phyloP scores from a whole-genome alignment of 1,284 basidiomycete genomes.

The Coniferiporia weirii region DNA sequence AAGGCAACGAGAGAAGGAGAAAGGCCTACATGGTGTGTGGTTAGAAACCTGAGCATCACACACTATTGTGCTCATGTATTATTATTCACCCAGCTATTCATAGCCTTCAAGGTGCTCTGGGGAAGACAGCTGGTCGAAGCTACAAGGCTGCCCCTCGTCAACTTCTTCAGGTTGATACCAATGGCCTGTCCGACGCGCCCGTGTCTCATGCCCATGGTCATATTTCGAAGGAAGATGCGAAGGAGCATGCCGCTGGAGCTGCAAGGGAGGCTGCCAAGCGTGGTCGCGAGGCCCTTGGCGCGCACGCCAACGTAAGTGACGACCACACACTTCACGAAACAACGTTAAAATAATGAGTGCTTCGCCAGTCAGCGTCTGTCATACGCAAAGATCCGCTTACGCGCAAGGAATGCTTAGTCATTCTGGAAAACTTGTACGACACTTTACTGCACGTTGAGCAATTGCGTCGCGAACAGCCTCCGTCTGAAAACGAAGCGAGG shows the following conservation, averaged over 20 bases:
- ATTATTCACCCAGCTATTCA: conserved; percentile 47
- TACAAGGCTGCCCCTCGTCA: conserved; percentile 96
- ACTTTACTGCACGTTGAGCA: conserved; percentile 84
- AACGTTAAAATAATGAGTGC: not conserved
- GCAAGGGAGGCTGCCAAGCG: conserved; percentile 68
- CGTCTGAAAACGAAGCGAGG: conserved; percentile 52
- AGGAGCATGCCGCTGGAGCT: conserved; percentile 41
- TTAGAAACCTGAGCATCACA: not conserved
- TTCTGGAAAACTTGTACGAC: conserved; percentile 87
- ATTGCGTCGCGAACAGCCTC: conserved; percentile 74
- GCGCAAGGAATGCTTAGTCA: conserved; percentile 71
- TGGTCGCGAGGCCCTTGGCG: conserved; percentile 61
- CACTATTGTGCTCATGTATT: not conserved
- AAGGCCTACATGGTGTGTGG: conserved; percentile 59
- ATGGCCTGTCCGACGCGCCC: conserved; percentile 44
- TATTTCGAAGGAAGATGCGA: conserved; percentile 50
- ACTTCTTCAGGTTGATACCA: conserved; percentile 80
- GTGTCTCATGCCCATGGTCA: conserved; percentile 51
- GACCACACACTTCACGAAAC: not conserved
- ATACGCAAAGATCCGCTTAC: conserved; percentile 69
- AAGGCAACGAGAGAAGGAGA: conserved; percentile 79
- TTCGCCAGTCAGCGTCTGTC: conserved; percentile 44
- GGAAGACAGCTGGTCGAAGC: conserved; percentile 86
- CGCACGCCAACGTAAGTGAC: conserved; percentile 43
- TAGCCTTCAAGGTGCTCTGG: conserved; percentile 92